These are phyloP conservation scores for Linderina pennispora DNA, from an alignment of 192 early-diverging fungal species.

Conservation along the genomic window DNA sequence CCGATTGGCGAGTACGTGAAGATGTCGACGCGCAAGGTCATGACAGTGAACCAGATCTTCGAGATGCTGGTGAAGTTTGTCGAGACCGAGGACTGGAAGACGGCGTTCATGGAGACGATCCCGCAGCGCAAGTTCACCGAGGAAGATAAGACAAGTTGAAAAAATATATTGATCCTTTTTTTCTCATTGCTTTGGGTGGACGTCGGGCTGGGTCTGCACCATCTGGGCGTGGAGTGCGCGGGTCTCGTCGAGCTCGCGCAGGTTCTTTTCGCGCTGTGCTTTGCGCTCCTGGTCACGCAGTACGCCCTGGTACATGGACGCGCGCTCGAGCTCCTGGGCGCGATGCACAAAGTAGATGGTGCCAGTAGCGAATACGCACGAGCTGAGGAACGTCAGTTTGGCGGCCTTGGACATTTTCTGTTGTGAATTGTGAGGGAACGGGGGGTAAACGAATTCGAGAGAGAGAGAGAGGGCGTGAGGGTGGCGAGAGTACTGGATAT, in stretches of 20 bases:
- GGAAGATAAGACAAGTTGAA: constrained; percentile 10
- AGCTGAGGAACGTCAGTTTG: constrained; percentile 35
- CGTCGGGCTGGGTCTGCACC: constrained; percentile 25
- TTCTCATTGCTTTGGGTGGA: no score
- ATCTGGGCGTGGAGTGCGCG: constrained; percentile 37
- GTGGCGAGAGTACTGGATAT: no score
- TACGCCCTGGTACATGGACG: constrained; percentile 43
- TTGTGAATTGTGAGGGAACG: no score
- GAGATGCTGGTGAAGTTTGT: constrained; percentile 83
- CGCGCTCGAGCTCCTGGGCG: constrained; percentile 34
- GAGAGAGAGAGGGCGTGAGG: no score
- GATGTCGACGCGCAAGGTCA: constrained; percentile 72
- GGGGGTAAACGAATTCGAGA: no score
- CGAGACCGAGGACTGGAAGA: constrained; percentile 75
- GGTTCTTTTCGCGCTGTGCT: constrained; percentile 37
- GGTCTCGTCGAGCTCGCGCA: constrained; percentile 37
- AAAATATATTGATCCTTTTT: no score
- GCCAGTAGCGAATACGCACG: constrained; percentile 31
- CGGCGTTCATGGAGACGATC: constrained; percentile 84
- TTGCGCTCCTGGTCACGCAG: constrained; percentile 40
- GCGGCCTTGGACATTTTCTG: constrained; percentile 37
- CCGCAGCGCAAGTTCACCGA: constrained; percentile 80
- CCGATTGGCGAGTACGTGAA: constrained; percentile 84
- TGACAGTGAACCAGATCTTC: constrained; percentile 95
- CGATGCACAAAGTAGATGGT: constrained; percentile 47